Conservation (phyloP, 306 rosid genomes). For the Urtica urens region DNA sequence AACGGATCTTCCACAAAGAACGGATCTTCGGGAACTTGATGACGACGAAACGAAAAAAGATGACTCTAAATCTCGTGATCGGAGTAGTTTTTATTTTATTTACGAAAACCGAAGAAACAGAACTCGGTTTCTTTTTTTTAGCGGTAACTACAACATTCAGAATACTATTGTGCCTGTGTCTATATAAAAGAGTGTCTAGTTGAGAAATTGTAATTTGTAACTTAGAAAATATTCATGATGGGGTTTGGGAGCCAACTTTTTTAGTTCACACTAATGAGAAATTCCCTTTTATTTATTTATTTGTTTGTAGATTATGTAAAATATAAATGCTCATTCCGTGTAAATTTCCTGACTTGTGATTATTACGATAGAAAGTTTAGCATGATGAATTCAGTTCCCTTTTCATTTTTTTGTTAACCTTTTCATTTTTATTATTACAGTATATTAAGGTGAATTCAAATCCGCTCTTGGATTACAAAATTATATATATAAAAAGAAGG, state of each 20-base stretch:
- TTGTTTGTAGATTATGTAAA: constrained; percentile 3
- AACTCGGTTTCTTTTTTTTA: no score
- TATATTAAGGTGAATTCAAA: no score
- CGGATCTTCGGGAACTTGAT: no score
- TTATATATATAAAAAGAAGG: constrained; percentile 10
- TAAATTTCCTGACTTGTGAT: constrained; percentile 11
- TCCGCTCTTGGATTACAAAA: no score
- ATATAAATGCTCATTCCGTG: background rate
- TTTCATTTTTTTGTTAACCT: background rate
- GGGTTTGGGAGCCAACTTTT: background rate
- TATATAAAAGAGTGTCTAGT: background rate
- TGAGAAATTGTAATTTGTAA: constrained; percentile 3
- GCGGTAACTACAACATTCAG: background rate
- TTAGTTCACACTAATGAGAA: background rate
- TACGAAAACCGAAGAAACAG: no score
- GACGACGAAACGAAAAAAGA: no score
- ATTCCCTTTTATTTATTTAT: constrained; percentile 5
- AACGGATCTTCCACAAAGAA: no score
- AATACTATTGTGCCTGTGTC: background rate
- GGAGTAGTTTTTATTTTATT: no score
- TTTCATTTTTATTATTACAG: no score
- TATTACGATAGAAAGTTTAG: constrained; percentile 1
- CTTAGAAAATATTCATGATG: background rate
- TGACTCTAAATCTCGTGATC: constrained; percentile 1
- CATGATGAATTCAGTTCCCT: background rate